Evolutionary conservation across 495 filamentous ascomycete species (phyloP), one percentile per base, ranked within the genome.

Genomic region (Paragyromitra xinjiangensis): DNA sequence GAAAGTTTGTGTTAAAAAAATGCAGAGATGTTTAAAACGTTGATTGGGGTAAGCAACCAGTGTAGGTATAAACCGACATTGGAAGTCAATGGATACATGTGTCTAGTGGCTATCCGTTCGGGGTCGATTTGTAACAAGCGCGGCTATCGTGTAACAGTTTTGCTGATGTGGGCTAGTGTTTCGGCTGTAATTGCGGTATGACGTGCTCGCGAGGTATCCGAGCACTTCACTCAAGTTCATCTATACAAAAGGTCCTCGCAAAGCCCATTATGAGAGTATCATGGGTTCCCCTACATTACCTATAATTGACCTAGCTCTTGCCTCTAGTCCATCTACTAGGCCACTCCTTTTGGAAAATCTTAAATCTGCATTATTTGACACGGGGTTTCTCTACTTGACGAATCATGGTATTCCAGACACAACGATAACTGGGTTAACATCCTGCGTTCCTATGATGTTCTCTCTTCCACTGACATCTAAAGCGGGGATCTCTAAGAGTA

Each of bases 331-430:
- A 3, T 65, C 75, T 0, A 72, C 77, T 0, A 82, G 75, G 1
- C 58, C 80, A 0, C 29, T 64, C 0, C 77, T 88, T 16, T 82
- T 88, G 34, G 6, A 40, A 11, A 79, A 83, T 29, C 85, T 89
- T 48, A 85, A 83, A 56, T 80, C 84, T 45, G 87, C 86, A 29
- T 77, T 88, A 58, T 86, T 84, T 51, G 71, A 84, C 56, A 83
- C 87, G 64, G 87, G 88, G 0, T 89, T 89, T 65, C 82, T 89
- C 8, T 88, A 89, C 73, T 77, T 90, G 39, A 79, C 80, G 1
- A 86, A 88, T 68, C 87, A 89, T 76, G 84, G 83, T 14, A 85
- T 88, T 16, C 79, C 85, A 5, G 39, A 68, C 34, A 44, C 71
- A 1, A 82, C 74, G 19, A 84, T 88, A 50, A 59, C 82, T 1